These are phyloP conservation scores for Plasmodium gonderi DNA, from an alignment of 169 alveolate genomes.

Conservation along the genomic window DNA sequence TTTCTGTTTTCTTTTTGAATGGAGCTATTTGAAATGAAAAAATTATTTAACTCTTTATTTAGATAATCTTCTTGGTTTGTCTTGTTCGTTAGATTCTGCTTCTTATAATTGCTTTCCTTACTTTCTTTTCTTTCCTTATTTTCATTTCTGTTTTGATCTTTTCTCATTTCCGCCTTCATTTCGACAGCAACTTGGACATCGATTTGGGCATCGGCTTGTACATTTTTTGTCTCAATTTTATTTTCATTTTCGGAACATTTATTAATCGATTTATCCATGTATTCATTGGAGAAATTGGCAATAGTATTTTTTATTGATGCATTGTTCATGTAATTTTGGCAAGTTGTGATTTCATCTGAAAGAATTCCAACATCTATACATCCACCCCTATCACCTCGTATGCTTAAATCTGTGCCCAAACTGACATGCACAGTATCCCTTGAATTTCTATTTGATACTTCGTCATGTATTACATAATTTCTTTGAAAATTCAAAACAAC, in stretches of 20 bases:
- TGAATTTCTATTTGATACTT: background rate
- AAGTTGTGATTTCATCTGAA: background rate
- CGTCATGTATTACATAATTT: background rate
- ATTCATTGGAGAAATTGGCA: background rate
- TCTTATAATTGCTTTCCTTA: background rate
- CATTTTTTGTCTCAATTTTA: background rate
- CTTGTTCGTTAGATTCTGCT: background rate
- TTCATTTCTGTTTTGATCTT: background rate
- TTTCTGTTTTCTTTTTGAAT: constrained; percentile 4
- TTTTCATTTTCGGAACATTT: background rate
- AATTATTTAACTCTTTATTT: constrained; percentile 57
- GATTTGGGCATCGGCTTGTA: background rate
- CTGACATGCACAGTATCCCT: background rate
- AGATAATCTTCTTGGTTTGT: constrained; percentile 54
- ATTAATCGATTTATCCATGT: background rate
- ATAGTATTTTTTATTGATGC: too few species aligned
- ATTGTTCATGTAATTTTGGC: background rate
- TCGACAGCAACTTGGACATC: background rate
- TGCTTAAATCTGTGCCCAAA: background rate
- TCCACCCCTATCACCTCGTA: too few species aligned
- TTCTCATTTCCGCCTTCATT: background rate
- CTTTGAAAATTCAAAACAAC: constrained; percentile 38
- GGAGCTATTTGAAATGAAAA: constrained; percentile 43
- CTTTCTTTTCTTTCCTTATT: background rate
- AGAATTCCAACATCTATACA: too few species aligned